Evolutionary conservation across 2,329 filamentous ascomycete species (phyloP).

Genomic region (Niveomyces coronatus): DNA sequence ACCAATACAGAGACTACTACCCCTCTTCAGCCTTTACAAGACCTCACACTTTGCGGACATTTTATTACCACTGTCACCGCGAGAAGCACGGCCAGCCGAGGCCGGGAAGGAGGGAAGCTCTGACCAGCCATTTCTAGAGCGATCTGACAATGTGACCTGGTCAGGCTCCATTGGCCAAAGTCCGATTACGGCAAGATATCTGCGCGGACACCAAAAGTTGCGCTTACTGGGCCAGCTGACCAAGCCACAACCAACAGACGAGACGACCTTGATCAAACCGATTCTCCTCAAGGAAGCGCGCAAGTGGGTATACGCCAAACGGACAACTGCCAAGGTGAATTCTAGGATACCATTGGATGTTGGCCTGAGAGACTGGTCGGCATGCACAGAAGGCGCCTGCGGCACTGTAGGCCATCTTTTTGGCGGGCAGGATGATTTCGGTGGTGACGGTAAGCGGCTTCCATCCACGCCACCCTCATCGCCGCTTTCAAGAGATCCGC

Average conservation of each 20-base stretch:
- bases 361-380: conserved; percentile 47
- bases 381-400: conserved; percentile 39
- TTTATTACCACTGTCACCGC: conserved; percentile 51
- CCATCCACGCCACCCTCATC: too few relatives aligned
- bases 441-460: conserved; percentile 27
- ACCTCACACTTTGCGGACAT: conserved; percentile 67
- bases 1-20: conserved; percentile 54
- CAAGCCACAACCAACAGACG: conserved; percentile 39
- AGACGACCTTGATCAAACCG: conserved; percentile 46
- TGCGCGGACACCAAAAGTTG: conserved; percentile 60
- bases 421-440: conserved; percentile 12
- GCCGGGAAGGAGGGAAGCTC: not conserved
- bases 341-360: conserved; percentile 43
- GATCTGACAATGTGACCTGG: conserved; percentile 62
- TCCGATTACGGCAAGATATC: conserved; percentile 35
- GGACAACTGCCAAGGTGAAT: conserved; percentile 44
- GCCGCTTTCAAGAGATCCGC: too few relatives aligned
- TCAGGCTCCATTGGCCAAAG: conserved; percentile 55
- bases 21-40: conserved; percentile 68
- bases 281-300: conserved; percentile 44
- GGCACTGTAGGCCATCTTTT: conserved; percentile 21
- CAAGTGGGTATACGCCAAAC: conserved; percentile 13
- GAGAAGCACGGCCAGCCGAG: conserved; percentile 35
- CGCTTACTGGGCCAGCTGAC: conserved; percentile 62
- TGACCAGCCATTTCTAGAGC: conserved; percentile 43